These are phyloP conservation scores for Solanum stenotomum DNA, from an alignment of 257 asterid species.

Conservation along the genomic window DNA sequence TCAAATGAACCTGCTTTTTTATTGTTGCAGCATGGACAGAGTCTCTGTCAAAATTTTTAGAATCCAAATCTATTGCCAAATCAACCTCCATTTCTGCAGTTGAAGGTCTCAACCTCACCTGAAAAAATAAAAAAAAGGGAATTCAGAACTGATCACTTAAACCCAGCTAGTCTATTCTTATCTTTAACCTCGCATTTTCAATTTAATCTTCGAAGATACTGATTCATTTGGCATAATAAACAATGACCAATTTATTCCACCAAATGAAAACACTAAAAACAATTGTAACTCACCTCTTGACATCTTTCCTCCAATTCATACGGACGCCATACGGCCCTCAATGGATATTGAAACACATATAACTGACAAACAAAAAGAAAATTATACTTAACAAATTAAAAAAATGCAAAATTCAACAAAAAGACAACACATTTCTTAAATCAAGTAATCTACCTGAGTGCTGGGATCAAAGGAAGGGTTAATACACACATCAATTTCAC, in stretches of 20 bases:
- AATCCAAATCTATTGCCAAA: constrained; percentile 49
- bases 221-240: not conserved
- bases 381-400: too few relatives aligned
- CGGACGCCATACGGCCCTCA: constrained; percentile 77
- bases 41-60: constrained; percentile 48
- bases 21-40: constrained; percentile 31
- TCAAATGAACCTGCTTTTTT: constrained; percentile 45
- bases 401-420: not conserved
- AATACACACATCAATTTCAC: constrained; percentile 70
- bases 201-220: not conserved
- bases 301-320: constrained; percentile 70
- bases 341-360: constrained; percentile 65
- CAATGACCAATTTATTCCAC: not conserved
- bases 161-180: not conserved
- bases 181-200: not conserved
- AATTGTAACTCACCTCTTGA: constrained; percentile 38
- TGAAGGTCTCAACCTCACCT: constrained; percentile 72
- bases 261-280: not conserved
- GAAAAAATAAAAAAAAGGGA: not conserved
- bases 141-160: not conserved
- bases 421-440: not conserved
- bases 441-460: constrained; percentile 23
- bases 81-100: constrained; percentile 69
- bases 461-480: constrained; percentile 39
- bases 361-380: constrained; percentile 25